phyloP scores from a whole-genome alignment of 768 basidiomycete species.

The Chalciporus sphaerocephalus region DNA sequence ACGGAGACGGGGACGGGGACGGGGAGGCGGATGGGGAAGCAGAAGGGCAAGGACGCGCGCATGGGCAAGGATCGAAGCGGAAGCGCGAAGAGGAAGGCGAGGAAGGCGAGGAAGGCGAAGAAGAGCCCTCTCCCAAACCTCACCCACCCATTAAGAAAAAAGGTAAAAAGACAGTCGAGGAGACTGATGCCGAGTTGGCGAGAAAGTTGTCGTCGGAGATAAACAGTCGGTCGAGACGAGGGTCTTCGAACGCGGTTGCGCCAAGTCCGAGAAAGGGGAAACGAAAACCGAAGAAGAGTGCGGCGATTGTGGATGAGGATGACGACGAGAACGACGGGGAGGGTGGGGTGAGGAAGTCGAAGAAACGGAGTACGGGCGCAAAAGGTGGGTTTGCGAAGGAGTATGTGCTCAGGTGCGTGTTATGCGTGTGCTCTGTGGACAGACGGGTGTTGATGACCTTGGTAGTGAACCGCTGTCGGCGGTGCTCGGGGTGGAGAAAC shows the following conservation, averaged over 20 bases:
- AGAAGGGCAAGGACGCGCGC: too few relatives aligned
- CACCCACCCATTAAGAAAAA: slow-evolving; percentile 39
- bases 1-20: too few relatives aligned
- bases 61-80: slow-evolving; percentile 26
- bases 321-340: slow-evolving; percentile 48
- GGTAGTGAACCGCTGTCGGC: slow-evolving; percentile 67
- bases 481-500: slow-evolving; percentile 58
- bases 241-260: slow-evolving; percentile 34
- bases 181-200: slow-evolving; percentile 68
- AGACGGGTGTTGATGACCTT: slow-evolving; percentile 6
- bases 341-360: slow-evolving; percentile 43
- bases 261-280: slow-evolving; percentile 44
- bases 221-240: slow-evolving; percentile 56
- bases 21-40: too few relatives aligned
- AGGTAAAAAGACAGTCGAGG: slow-evolving; percentile 44
- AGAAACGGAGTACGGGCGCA: slow-evolving; percentile 45
- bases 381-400: slow-evolving; percentile 79
- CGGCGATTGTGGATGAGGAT: slow-evolving; percentile 45
- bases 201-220: slow-evolving; percentile 67
- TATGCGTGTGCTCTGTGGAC: not conserved
- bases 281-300: slow-evolving; percentile 48
- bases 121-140: slow-evolving; percentile 19
- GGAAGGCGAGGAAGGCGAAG: slow-evolving; percentile 20
- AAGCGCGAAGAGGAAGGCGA: slow-evolving; percentile 18
- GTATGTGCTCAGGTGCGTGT: slow-evolving; percentile 59